Evolutionary conservation across 768 basidiomycete genomes (phyloP).

Genomic region (Chlorophyllum brunneum): DNA sequence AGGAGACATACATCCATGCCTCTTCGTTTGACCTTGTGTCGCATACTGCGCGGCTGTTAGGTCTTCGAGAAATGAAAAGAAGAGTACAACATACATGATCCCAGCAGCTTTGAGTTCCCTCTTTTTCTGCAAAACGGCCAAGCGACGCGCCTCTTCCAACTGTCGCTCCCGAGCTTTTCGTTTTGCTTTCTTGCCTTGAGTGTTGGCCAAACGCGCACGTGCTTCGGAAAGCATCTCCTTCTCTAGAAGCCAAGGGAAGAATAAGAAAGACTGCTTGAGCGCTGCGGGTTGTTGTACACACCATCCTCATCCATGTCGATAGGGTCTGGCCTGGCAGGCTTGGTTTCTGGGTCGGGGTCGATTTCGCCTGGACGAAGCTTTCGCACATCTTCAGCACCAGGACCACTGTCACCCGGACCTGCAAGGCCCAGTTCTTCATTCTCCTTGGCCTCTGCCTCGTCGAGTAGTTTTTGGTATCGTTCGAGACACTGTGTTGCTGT

Average conservation of each 20-base stretch:
- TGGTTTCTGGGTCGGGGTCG: conserved; percentile 98
- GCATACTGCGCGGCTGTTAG: conserved; percentile 52
- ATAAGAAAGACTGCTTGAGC: neutral
- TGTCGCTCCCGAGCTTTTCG: conserved; percentile 97
- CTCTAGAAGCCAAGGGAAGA: conserved; percentile 43
- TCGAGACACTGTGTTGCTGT: conserved; percentile 98
- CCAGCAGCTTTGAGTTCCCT: conserved; percentile 97
- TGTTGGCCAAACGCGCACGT: conserved; percentile 95
- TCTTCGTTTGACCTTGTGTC: conserved; percentile 91
- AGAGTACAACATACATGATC: conserved; percentile 68
- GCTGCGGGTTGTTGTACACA: conserved; percentile 27
- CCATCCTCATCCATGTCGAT: conserved; percentile 99
- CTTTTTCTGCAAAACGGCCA: conserved; percentile 97
- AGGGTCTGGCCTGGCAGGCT: conserved; percentile 96
- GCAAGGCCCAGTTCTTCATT: conserved; percentile 90
- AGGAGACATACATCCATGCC: conserved; percentile 84
- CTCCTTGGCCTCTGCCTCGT: conserved; percentile 96
- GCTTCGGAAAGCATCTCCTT: conserved; percentile 99
- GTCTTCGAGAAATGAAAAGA: neutral
- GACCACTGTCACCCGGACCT: conserved; percentile 78
- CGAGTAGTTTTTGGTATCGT: conserved; percentile 95
- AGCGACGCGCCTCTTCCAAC: conserved; percentile 89
- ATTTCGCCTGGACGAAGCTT: conserved; percentile 93
- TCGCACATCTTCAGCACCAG: conserved; percentile 90
- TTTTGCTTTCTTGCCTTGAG: conserved; percentile 99